A percentile compares a stretch with the other conserved stretches of the same genome.
These are phyloP conservation scores for Mytilinidion resinicola DNA, from an alignment of 495 filamentous ascomycete genomes.

Conservation along the genomic window DNA sequence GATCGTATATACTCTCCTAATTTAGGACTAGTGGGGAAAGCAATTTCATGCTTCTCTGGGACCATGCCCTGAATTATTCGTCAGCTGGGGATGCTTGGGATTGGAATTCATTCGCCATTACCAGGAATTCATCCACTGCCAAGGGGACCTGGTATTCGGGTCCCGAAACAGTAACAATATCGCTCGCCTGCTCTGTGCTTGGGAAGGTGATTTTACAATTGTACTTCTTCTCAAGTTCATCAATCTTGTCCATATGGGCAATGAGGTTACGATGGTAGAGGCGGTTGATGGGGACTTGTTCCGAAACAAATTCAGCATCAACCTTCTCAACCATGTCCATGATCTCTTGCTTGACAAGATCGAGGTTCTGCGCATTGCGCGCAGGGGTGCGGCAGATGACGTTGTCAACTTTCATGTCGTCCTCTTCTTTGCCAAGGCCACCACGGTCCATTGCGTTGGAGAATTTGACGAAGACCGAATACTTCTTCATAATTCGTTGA, in stretches of 20 bases:
- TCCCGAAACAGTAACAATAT: slow-evolving; percentile 88
- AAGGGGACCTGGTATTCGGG: slow-evolving; percentile 96
- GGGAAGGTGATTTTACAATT: slow-evolving; percentile 98
- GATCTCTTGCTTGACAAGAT: slow-evolving; percentile 97
- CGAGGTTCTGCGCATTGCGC: slow-evolving; percentile 91
- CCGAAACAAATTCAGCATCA: slow-evolving; percentile 91
- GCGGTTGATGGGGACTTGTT: slow-evolving; percentile 87
- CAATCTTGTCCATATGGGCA: slow-evolving; percentile 76
- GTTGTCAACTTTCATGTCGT: slow-evolving; percentile 97
- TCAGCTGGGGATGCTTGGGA: slow-evolving; percentile 27
- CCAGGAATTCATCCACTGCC: slow-evolving; percentile 89
- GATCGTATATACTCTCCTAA: slow-evolving; percentile 74
- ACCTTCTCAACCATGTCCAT: slow-evolving; percentile 99
- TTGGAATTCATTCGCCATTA: slow-evolving; percentile 37
- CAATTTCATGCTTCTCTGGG: slow-evolving; percentile 86
- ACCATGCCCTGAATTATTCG: slow-evolving; percentile 68
- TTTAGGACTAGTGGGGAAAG: slow-evolving; percentile 65
- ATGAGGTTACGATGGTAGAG: slow-evolving; percentile 92
- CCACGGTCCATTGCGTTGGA: slow-evolving; percentile 99
- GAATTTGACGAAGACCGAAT: slow-evolving; percentile 99
- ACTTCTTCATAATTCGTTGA: slow-evolving; percentile 99
- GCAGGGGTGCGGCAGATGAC: slow-evolving; percentile 97
- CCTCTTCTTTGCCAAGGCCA: slow-evolving; percentile 87
- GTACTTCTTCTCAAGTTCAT: slow-evolving; percentile 95
- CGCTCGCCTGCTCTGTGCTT: slow-evolving; percentile 93